Base-by-base conservation (phyloP, 2,329 filamentous ascomycete genomes). In the Aspergillus sp. region DNA sequence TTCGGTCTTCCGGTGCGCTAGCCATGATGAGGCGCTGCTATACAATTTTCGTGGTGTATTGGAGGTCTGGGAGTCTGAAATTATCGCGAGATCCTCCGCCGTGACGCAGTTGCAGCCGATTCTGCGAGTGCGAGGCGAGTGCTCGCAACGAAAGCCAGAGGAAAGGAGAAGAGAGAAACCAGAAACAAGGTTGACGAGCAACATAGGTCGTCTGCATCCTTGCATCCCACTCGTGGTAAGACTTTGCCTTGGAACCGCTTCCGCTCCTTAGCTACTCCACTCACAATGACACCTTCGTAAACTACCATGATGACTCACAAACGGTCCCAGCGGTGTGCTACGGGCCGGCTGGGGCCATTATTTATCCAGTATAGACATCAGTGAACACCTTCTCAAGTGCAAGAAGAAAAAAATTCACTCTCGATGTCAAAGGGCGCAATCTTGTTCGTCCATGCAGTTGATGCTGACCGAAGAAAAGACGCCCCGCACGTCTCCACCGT, bases 1-100 rank as follows among this genome's bases (percentile, higher is more conserved):
- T 62, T 51, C 68, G 65, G 41, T 68, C 63, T 27, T 68, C 68
- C 33, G 66, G 61, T 37, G 66, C 62, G 54, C 70, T 66, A 62
- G 73, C 57, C 72, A 73, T 64, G 58, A 51, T 54, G 65, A 55
- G 9, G 9, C 7, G 4, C 66, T 65, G 48, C 50, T 21, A 57
- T 31, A 50, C 21, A 3, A 37, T 35, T 35, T 49, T 21, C 12
- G 39, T 44, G 12, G 41, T 17, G 37, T 27, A 33, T 43, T 41
- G 23, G 25, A n/a, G 25, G 37, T 17, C 31, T 31, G n/a, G 45
- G 11, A 23, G 27, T 12, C 11, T 12, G 40, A 14, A 19, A 51
- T 15, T 37, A 21, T 43, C 25, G 46, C 46, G 17, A 50, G n/a
- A n/a, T 14, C 41, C n/a, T 19, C 46, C 46, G 25, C 51, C 54